Evolutionary conservation across 345 rosid genomes (phyloP), one percentile per base, ranked within the genome.

Genomic region (Ceriops tagal): DNA sequence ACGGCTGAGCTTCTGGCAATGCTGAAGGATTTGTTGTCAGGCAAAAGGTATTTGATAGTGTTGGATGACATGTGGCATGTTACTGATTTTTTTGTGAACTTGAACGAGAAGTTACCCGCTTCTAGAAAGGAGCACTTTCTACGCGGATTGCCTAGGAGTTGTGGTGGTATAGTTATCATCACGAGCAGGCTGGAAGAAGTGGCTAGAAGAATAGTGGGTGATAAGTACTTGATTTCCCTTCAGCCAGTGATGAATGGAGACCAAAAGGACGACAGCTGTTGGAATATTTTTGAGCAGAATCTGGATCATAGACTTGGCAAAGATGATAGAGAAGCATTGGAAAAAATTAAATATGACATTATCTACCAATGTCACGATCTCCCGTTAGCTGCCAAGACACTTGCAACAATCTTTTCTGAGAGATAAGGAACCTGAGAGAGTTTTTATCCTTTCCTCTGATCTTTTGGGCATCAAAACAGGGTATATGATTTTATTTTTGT

Each of bases 371-470:
- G 21, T 65, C 43, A 31, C n/a, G 68, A 13, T 8, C 68, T 65
- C 24, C 68, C 68, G 4, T 52, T 65, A 6, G 68, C 68, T 30
- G 62, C 65, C 0, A 62, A 62, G 65, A 20, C 30, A 9, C 65
- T 62, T 4, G 65, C 28, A 26, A 39, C 6, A 20, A 22, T 62
- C 47, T 39, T 39, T 39, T 39, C 47, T 10, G 47, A 11, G 47
- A 11, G 2, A 0, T 0, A 10, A 39, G 16, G 11, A 9, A 39
- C 1, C 47, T 3, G 11, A 16, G 47, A 39, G 43, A 37, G 13
- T 1, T 2, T 37, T 37, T 0, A 39, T 15, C 47, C 0, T 39
- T 39, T 39, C 47, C 47, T 39, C 47, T 39, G 47, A 39, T 39
- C 47, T 39, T 39, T 39, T 39, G 10, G 47, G 15, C 11, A 39